Base-by-base conservation (phyloP, 352 stramenopile genomes). In the Globisporangium mamillatum region DNA sequence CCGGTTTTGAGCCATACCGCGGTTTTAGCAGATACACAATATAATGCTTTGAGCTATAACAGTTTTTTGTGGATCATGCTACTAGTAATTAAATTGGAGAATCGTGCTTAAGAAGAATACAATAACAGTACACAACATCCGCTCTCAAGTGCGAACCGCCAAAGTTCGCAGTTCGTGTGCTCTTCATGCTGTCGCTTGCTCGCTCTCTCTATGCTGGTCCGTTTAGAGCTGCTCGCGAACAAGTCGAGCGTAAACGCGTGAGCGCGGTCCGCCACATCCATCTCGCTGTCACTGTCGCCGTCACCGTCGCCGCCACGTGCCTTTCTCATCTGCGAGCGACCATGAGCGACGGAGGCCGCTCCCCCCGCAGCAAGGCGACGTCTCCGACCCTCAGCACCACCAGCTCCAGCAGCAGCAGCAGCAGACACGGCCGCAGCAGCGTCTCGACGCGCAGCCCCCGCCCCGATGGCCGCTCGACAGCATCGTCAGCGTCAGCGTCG, bases 321-420 rank as follows among this genome's bases (percentile, higher is more conserved):
- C 50, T 56, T 56, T 56, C 50, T 29, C 50, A n/a, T 24, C 44
- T 22, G 38, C 12, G 38, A 46, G 50, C 56, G 56, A 63, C 36
- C n/a, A 71, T 71, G 66, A 71, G 66, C 66, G 66, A 71, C 25
- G 52, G 58, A 46, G 59, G 59, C 12, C 66, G 52, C 32, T 67
- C 66, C 18, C 55, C 59, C 5, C n/a, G 55, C 64, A 58, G 20
- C 27, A 63, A 57, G 29, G 54, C 38, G 63, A 44, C 63, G 27
- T 68, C 63, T 16, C 54, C 55, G 20, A 48, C n/a, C 1, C 44
- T 12, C 60, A 44, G 1, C 2, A 46, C 16, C 44, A 58, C 7
- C n/a, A 58, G 60, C 27, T 57, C 24, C 36, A 44, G 53, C 24
- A 24, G 34, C 34, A 24, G 34, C 34, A 32, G n/a, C 32, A 53